Base-by-base conservation (phyloP, 352 stramenopile species). In the Pythium phragmitis region DNA sequence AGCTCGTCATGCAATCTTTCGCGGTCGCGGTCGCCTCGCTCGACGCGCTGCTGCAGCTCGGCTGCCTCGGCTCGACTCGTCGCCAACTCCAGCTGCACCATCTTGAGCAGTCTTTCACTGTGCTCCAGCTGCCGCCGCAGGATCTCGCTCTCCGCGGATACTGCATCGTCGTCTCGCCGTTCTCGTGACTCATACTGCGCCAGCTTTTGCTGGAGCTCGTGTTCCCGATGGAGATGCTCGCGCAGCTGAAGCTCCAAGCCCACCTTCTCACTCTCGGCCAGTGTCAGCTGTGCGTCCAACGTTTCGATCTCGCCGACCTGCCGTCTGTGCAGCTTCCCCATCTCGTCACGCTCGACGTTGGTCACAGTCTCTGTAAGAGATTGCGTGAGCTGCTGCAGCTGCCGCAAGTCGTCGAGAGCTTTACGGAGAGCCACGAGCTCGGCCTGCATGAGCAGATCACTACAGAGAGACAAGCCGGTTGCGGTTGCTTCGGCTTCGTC, bases 121-220 rank as follows among this genome's bases (percentile, higher is more conserved):
- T 49, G 16, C 7, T 75, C 65, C 0, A 91, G 64, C 7, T 66
- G 67, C 12, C 73, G 65, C 7, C 80, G 73, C 21, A 91, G 62
- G 39, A 91, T 91, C 52, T 91, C 78, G 1, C 56, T 46, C 46
- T 91, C 80, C 6, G 82, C 82, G 14, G 49, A 70, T 19, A 23
- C 12, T 2, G 57, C 57, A 4, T 63, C 60, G 7, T 48, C 47
- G 2, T 64, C 42, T 12, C 56, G 21, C 14, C 33, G 39, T 19
- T 52, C n/a, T 2, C 5, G 19, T 0, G 42, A 37, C 55, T 67
- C 42, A 2, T 12, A 13, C 0, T 60, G 50, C n/a, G 36, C 19
- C 21, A 63, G 46, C n/a, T 57, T 30, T 7, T 9, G 23, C 23
- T 13, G n/a, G 3, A 61, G 34, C 39, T 87, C 65, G 2, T 53